Evolutionary conservation across 2,329 filamentous ascomycete genomes (phyloP).

Genomic region (Trichoderma koningiopsis): DNA sequence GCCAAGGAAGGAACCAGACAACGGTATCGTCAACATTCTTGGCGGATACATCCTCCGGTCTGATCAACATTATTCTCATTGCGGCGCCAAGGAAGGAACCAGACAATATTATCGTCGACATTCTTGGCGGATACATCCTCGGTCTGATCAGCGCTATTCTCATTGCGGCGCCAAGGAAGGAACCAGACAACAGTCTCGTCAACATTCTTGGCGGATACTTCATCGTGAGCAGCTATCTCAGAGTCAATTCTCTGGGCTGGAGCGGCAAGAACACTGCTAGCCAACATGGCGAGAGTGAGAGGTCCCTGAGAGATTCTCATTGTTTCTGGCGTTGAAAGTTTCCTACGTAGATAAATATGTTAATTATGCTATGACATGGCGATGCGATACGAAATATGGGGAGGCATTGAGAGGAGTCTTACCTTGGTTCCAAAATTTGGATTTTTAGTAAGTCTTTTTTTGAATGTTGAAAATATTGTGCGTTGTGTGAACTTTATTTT

Average conservation of each 20-base stretch:
- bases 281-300: background rate
- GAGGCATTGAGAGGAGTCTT: background rate
- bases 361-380: background rate
- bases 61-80: too few relatives aligned
- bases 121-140: background rate
- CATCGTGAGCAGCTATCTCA: background rate
- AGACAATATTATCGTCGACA: background rate
- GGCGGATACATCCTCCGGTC: background rate
- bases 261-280: background rate
- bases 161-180: background rate
- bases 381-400: background rate
- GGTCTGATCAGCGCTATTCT: background rate
- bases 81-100: background rate
- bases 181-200: background rate
- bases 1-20: background rate
- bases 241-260: background rate
- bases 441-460: background rate
- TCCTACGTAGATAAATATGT: background rate
- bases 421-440: background rate
- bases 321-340: background rate
- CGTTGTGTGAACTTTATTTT: background rate
- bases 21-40: too few relatives aligned
- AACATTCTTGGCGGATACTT: background rate
- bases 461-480: background rate
- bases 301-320: background rate